Conservation (phyloP, 2,329 filamentous ascomycete species). For the Penicillium sp. region DNA sequence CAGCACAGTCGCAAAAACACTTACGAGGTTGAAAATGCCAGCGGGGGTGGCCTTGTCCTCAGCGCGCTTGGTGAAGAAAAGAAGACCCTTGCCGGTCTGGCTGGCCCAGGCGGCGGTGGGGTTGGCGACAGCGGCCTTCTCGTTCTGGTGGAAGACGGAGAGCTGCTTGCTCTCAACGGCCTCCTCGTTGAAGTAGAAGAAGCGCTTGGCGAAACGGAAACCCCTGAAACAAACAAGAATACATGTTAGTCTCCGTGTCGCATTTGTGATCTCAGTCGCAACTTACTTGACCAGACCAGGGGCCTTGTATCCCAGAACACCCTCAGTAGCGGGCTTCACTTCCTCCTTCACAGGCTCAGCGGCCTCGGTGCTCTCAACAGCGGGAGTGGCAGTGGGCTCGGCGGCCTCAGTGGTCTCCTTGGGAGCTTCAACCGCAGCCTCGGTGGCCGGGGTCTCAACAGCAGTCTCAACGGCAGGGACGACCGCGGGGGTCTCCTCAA, state of each 20-base stretch:
- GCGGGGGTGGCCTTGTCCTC: slow-evolving; percentile 77
- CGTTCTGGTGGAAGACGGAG: slow-evolving; percentile 73
- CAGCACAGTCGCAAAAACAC: slow-evolving; percentile 30
- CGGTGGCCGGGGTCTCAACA: slow-evolving; percentile 13
- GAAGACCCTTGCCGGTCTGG: slow-evolving; percentile 90
- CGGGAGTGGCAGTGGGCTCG: slow-evolving; percentile 11
- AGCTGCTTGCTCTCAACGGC: slow-evolving; percentile 72
- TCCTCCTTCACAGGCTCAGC: slow-evolving; percentile 37
- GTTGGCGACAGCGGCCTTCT: slow-evolving; percentile 79
- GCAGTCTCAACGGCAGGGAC: slow-evolving; percentile 18
- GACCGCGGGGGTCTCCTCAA: slow-evolving; percentile 28
- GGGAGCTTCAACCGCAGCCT: slow-evolving; percentile 11
- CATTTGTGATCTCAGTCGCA: not conserved
- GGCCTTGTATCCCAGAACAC: slow-evolving; percentile 83
- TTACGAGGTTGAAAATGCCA: slow-evolving; percentile 81
- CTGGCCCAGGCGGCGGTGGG: slow-evolving; percentile 83
- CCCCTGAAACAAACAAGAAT: slow-evolving; percentile 57
- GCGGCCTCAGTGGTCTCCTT: slow-evolving; percentile 15
- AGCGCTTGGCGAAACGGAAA: slow-evolving; percentile 86
- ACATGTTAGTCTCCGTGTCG: slow-evolving; percentile 5
- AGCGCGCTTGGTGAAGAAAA: slow-evolving; percentile 83
- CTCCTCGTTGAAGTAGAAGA: slow-evolving; percentile 81
- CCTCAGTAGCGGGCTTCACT: slow-evolving; percentile 73
- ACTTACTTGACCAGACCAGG: slow-evolving; percentile 86
- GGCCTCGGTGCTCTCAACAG: slow-evolving; percentile 14